Base-by-base conservation (phyloP, 148 eudicot genomes). In the Drosera capensis region DNA sequence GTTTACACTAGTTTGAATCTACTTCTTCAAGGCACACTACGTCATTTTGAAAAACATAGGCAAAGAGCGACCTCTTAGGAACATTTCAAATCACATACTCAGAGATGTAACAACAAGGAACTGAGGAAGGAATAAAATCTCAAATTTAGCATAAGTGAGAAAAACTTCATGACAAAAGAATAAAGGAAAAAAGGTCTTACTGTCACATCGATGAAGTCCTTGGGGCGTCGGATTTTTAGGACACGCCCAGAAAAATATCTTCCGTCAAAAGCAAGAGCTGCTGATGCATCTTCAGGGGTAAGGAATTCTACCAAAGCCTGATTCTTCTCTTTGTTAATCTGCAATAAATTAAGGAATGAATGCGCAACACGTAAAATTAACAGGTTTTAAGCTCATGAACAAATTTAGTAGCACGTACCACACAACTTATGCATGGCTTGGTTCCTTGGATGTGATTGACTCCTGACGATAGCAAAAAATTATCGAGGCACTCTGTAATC, bases 211-310 rank as follows among this genome's bases (percentile, higher is more conserved):
- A 60, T 52, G 45, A 51, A 90, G 68, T 90, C 97, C 52, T 80
- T 84, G 8, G 97, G 97, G 19, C 97, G 95, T 59, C 97, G 78
- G 67, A 90, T 62, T 71, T 71, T 90, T 59, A 90, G 71, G 56
- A 68, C 52, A 41, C 67, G 68, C 50, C 95, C 93, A 38, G 48
- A 63, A 54, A 90, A 75, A 46, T 73, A 69, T 64, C 70, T 75
- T 9, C 95, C 86, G 60, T 84, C 95, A 29, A 90, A 74, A 49
- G 65, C 63, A 51, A 90, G 79, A 28, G 97, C 95, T 17, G 84
- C 67, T 46, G 97, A 80, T 48, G 97, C 97, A 75, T 75, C 79
- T 76, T 84, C 95, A n/a, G 95, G 95, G 15, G 97, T 90, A 25
- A 90, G 82, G 71, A 90, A 90, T 64, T 90, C 97, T 46, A 90